Base-by-base conservation (phyloP, 208 protist species). In the Tritrichomonas foetus region DNA sequence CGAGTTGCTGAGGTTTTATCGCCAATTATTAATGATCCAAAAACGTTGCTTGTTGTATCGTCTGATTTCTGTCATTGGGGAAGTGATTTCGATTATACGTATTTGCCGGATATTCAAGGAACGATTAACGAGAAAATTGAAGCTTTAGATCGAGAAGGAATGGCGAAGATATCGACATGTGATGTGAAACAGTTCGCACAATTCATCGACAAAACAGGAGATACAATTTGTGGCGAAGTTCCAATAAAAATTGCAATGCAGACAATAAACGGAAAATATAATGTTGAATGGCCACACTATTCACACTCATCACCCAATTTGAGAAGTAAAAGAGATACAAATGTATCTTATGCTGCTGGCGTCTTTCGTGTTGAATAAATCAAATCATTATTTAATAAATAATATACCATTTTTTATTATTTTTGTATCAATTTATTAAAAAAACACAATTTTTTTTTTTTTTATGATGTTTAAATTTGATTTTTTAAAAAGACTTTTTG, bases 61-160 rank as follows among this genome's bases (percentile, higher is more conserved):
- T 93, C 82, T 30, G 82, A 93, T 39, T 93, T 93, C 41, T 93
- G 82, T 27, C 82, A 93, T 47, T 93, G 82, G 82, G 82, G 82
- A 41, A 66, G 8, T 69, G 30, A 93, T 41, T 93, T 69, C 47
- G 82, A 93, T 69, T 93, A 93, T 66, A 64, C 16, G 1, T 66
- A 57, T 47, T n/a, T 93, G 8, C 80, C 80, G 1, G 75, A 84
- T 50, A 3, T 61, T 33, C 30, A 93, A 20, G 27, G 36, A 69
- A 27, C 30, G 3, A 66, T 69, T 93, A 39, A 93, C n/a, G 49
- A 93, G 47, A 69, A 39, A 9, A 93, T 93, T 66, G 53, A 93
- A 57, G 33, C 3, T 30, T 30, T 93, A 39, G 82, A 93, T 50
- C 33, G 49, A 49, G 36, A 49, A 22, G 82, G 44, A 41, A 64